A percentile compares a stretch with the other conserved stretches of the same genome.
These are phyloP conservation scores for Pyronema domesticum DNA, from an alignment of 495 filamentous ascomycete species.

Conservation along the genomic window DNA sequence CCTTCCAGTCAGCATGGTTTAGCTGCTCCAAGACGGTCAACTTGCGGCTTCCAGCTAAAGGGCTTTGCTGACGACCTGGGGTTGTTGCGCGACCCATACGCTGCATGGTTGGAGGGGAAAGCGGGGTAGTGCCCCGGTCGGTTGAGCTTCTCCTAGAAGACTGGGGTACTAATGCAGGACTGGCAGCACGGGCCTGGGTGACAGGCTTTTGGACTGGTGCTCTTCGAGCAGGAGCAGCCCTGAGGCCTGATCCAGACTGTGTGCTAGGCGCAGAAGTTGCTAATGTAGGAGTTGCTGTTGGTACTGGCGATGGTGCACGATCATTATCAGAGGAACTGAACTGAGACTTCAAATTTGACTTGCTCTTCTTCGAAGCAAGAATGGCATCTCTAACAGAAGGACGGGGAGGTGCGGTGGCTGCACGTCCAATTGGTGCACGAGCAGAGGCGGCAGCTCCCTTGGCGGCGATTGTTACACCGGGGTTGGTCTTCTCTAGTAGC, in stretches of 20 bases:
- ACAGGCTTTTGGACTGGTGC: not conserved
- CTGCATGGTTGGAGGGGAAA: slow-evolving; percentile 12
- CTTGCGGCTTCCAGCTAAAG: slow-evolving; percentile 12
- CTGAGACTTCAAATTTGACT: slow-evolving; percentile 42
- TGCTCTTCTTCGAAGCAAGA: slow-evolving; percentile 56
- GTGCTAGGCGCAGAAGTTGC: slow-evolving; percentile 9
- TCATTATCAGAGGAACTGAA: slow-evolving; percentile 10
- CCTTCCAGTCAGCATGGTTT: slow-evolving; percentile 22
- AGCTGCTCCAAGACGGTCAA: slow-evolving; percentile 23
- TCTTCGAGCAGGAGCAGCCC: too few relatives aligned
- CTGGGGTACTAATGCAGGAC: not conserved
- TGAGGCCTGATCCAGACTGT: not conserved
- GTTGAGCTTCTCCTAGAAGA: not conserved
- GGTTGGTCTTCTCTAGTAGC: slow-evolving; percentile 63
- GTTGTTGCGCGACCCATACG: slow-evolving; percentile 16
- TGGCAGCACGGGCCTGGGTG: not conserved
- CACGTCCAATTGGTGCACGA: slow-evolving; percentile 23
- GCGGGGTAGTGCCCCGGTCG: slow-evolving; percentile 9
- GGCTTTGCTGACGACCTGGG: slow-evolving; percentile 19
- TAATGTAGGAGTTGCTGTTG: slow-evolving; percentile 15
- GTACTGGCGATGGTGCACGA: slow-evolving; percentile 29
- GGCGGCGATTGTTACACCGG: slow-evolving; percentile 41
- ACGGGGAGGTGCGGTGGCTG: slow-evolving; percentile 33
- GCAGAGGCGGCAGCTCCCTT: slow-evolving; percentile 35
- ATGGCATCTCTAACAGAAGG: slow-evolving; percentile 59